These are phyloP conservation scores for Silene noctiflora DNA, from an alignment of 179 eudicot genomes.

Conservation along the genomic window DNA sequence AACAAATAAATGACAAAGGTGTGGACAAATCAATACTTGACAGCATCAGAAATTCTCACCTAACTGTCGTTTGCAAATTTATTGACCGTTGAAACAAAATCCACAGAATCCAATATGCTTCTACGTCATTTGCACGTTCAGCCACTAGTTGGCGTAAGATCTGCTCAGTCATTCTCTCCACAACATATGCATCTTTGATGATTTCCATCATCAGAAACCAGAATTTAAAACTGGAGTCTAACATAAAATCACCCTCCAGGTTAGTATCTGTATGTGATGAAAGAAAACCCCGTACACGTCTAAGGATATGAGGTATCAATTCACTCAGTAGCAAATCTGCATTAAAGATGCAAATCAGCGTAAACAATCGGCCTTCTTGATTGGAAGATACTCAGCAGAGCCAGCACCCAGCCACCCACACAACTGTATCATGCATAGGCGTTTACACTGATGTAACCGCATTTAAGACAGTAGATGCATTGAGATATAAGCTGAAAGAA, in stretches of 20 bases:
- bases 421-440: not conserved
- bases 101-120: slow-evolving; percentile 89
- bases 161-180: slow-evolving; percentile 77
- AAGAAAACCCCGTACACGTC: slow-evolving; percentile 42
- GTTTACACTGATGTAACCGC: not conserved
- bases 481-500: not conserved
- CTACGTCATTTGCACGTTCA: slow-evolving; percentile 49
- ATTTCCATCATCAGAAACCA: slow-evolving; percentile 70
- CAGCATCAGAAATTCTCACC: slow-evolving; percentile 36
- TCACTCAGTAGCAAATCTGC: slow-evolving; percentile 67
- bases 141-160: slow-evolving; percentile 56
- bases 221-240: slow-evolving; percentile 44
- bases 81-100: slow-evolving; percentile 50
- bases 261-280: slow-evolving; percentile 30
- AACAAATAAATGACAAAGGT: not conserved
- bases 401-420: not conserved
- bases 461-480: not conserved
- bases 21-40: not conserved
- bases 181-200: slow-evolving; percentile 66
- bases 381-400: not conserved
- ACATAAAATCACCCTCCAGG: slow-evolving; percentile 36
- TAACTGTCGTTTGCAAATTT: slow-evolving; percentile 48
- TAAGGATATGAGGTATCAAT: slow-evolving; percentile 49
- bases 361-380: not conserved
- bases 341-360: slow-evolving; percentile 21